Evolutionary conservation across 306 rosid genomes (phyloP), one percentile per base, ranked within the genome.

Genomic region (Lathyrus tuberosus): DNA sequence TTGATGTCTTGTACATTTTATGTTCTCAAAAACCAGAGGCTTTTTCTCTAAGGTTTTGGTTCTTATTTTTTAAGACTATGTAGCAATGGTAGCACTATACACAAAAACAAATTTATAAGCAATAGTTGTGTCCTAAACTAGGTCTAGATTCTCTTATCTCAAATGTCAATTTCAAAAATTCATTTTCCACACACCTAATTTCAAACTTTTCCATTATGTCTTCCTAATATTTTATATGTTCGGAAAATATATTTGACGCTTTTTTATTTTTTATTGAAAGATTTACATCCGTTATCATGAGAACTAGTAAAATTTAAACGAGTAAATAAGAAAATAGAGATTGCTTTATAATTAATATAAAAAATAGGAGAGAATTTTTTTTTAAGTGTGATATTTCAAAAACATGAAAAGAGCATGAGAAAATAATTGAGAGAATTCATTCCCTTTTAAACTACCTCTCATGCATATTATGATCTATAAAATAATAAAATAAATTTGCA

Each of bases 151-250:
- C 74, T 80, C 60, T 44, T 59, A 74, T 83, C 79, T 26, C 31
- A 54, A 49, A 17, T 52, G 75, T 76, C 84, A 81, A 67, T 62
- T 54, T 76, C 81, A 75, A 58, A 56, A 28, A 44, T 49, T 73
- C 72, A 65, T 26, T 76, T 84, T 87, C 79, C 82, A 80, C 82
- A 75, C 77, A 78, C 80, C 83, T 78, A 76, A 70, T 62, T 65
- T 70, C 49, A 54, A 43, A 51, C 8, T 71, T 65, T 59, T 40
- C 59, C 35, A 20, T 65, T 15, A 40, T 44, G 63, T 47, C 47
- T 60, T 51, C 16, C 43, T 33, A 7, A 28, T 20, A 43, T 37
- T 62, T 67, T 16, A 53, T 62, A 62, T 70, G 47, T 61, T 41
- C 31, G 74, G 67, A 62, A 81, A 79, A 10, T 65, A 33, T 37